Evolutionary conservation across 768 basidiomycete species (phyloP), one percentile per base, ranked within the genome.

Genomic region (Tulasnella sp.): DNA sequence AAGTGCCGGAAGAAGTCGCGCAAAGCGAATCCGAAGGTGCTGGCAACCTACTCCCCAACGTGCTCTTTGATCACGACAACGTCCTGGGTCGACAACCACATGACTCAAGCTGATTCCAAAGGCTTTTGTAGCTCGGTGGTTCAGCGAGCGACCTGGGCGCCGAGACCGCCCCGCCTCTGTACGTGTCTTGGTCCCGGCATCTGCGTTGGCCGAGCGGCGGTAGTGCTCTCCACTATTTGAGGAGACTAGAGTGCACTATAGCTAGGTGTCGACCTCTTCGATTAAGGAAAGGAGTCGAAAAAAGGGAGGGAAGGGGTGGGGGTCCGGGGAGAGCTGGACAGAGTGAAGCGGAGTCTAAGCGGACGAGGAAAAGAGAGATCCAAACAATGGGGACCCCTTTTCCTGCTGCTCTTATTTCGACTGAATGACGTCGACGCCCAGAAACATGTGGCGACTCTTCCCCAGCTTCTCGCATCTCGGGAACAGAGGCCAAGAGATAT

Each of bases 41-140:
- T 54, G n/a, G 19, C 19, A 22, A 54, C 22, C 3, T 54, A 11
- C 25, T 29, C 52, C 22, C 14, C 6, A 12, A n/a, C 25, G 9
- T 54, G n/a, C n/a, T 54, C 25, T 19, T 54, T 19, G 52, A 54
- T n/a, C 19, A 22, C 52, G 52, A 54, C 22, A 42, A 42, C 40
- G 52, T 54, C 52, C 52, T 54, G 3, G 52, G 29, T 69, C 25
- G 29, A 6, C 34, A 37, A 5, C 72, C 49, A 39, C 72, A 45
- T 6, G 42, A 34, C 31, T 49, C 72, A 40, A 74, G 29, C n/a
- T 49, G 40, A 36, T 36, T 74, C 72, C 72, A 74, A 36, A 74
- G 58, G 72, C 72, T 74, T 34, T 74, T 49, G 45, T 74, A 74
- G 25, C 40, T 45, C 31, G 72, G 54, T 14, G 72, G 72, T 31